Base-by-base conservation (phyloP, 768 basidiomycete genomes). In the Flagelloscypha sp. region DNA sequence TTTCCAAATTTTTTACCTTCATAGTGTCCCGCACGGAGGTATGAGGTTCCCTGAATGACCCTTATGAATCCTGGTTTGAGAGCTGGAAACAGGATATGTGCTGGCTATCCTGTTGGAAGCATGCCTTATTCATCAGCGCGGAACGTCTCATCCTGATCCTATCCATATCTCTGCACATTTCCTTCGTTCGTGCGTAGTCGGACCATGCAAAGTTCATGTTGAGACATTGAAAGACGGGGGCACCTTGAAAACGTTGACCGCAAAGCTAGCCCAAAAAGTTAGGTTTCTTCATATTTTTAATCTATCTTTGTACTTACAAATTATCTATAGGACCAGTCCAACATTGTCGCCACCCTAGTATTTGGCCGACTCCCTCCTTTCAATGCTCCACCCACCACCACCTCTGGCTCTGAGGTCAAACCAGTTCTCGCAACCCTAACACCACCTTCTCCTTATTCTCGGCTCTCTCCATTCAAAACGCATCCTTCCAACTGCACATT, bases 111-210 rank as follows among this genome's bases (percentile, higher is more conserved):
- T 75, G 13, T 39, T 82, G 0, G 63, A 79, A 23, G 67, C 78
- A 13, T 74, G 70, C 39, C 60, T 74, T 6, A 58, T 63, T 33
- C 53, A 70, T 37, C 79, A 81, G 50, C 54, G 61, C 1, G 38
- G 49, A 2, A 66, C 70, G 7, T 16, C 46, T 9, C 77, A 79
- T 49, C 54, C 47, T 12, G 78, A 82, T 44, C 73, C 72, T 12
- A 57, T 81, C 28, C 72, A 81, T 49, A 53, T 79, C 32, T 75
- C 70, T 11, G 73, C 74, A 3, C 72, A 81, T 45, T 84, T 65
- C 48, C 57, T 79, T 24, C 60, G 62, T 15, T 54, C 71, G 2
- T 63, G 73, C 1, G 52, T 54, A 6, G 38, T 58, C 4, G 58
- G 54, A 4, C 42, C 57, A 2, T 74, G 70, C 42, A 63, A 69